These are phyloP conservation scores for Calocybe indica DNA, from an alignment of 768 basidiomycete species.

Conservation along the genomic window DNA sequence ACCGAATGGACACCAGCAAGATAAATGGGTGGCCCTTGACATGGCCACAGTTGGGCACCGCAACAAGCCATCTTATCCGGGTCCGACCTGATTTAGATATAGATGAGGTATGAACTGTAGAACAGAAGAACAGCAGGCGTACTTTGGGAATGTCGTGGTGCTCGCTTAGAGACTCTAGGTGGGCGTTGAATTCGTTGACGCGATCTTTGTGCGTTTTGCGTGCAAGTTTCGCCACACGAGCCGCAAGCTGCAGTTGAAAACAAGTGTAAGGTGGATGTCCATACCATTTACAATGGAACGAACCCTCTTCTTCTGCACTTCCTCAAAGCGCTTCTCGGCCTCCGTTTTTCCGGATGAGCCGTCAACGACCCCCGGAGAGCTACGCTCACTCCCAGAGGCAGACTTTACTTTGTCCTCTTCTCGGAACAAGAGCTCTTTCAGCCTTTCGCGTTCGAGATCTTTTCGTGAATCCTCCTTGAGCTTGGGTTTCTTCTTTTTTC, in stretches of 20 bases:
- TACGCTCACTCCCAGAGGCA: constrained; percentile 51
- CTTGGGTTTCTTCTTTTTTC: constrained; percentile 87
- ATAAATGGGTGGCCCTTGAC: too few species aligned
- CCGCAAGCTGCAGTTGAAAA: constrained; percentile 47
- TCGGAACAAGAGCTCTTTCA: constrained; percentile 44
- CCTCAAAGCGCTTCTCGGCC: constrained; percentile 84
- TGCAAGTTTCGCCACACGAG: constrained; percentile 71
- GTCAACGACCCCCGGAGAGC: constrained; percentile 51
- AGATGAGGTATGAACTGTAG: constrained; percentile 6
- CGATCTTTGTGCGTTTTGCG: constrained; percentile 91
- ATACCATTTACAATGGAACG: constrained; percentile 16
- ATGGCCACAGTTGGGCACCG: too few species aligned
- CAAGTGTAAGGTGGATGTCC: constrained; percentile 4
- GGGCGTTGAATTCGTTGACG: constrained; percentile 83
- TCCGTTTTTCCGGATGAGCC: constrained; percentile 67
- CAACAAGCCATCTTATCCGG: constrained; percentile 54
- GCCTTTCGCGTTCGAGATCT: constrained; percentile 38
- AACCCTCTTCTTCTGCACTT: constrained; percentile 78
- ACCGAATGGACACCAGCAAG: too few species aligned
- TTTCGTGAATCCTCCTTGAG: constrained; percentile 46
- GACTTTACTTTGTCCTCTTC: constrained; percentile 41
- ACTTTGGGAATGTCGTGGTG: constrained; percentile 96
- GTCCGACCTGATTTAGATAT: constrained; percentile 58
- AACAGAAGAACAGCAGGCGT: constrained; percentile 11
- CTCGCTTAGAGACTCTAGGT: constrained; percentile 83